These are phyloP conservation scores for Xylaria telfairii DNA, from an alignment of 495 filamentous ascomycete species.

Conservation along the genomic window DNA sequence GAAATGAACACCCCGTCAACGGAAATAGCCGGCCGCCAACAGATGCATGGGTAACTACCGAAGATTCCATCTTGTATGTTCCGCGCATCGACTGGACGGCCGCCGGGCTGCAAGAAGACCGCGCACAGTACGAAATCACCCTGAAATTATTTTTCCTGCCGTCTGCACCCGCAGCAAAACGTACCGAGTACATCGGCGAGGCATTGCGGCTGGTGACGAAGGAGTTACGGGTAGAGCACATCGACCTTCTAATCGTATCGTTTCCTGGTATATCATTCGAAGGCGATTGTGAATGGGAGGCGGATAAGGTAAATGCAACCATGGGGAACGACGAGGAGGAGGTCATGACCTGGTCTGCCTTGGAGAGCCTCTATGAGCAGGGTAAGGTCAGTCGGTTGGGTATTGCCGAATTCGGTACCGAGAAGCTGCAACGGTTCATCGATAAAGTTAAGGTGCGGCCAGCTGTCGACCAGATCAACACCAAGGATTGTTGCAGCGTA, in stretches of 20 bases:
- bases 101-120: constrained; percentile 76
- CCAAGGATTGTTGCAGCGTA: constrained; percentile 95
- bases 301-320: constrained; percentile 64
- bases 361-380: constrained; percentile 75
- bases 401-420: constrained; percentile 86
- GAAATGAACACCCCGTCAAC: constrained; percentile 5
- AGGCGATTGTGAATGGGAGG: constrained; percentile 84
- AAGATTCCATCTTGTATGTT: constrained; percentile 70
- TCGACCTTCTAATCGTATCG: constrained; percentile 90
- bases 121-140: constrained; percentile 86
- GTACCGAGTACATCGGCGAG: constrained; percentile 71
- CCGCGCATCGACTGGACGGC: constrained; percentile 76
- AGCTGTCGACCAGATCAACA: constrained; percentile 93
- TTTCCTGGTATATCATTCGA: constrained; percentile 95
- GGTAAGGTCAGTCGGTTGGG: constrained; percentile 78
- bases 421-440: constrained; percentile 69
- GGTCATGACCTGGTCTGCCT: constrained; percentile 66
- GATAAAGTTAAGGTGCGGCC: constrained; percentile 72
- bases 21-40: constrained; percentile 36
- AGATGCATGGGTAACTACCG: constrained; percentile 68
- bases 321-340: constrained; percentile 72
- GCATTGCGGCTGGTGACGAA: constrained; percentile 79
- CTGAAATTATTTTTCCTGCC: constrained; percentile 93
- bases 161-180: constrained; percentile 62
- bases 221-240: constrained; percentile 72